Conservation (phyloP, 2,329 filamentous ascomycete species). For the Sporothrix globosa region DNA sequence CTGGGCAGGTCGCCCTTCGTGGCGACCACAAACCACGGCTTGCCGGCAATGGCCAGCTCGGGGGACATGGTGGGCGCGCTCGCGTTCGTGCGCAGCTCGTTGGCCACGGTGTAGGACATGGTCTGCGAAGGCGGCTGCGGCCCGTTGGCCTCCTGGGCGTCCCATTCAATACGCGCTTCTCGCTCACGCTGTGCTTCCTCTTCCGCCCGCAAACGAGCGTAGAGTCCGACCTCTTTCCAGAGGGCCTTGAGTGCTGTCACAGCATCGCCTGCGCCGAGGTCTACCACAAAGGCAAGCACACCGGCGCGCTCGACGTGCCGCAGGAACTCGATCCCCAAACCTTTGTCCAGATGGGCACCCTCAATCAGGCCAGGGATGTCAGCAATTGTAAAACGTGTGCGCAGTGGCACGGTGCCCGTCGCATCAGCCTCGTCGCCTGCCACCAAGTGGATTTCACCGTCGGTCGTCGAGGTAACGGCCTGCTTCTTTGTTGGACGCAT, state of each 20-base stretch:
- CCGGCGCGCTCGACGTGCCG: conserved; percentile 92
- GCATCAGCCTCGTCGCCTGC: conserved; percentile 47
- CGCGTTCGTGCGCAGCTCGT: not conserved
- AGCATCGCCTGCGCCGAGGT: conserved; percentile 78
- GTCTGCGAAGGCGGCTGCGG: not conserved
- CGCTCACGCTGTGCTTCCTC: conserved; percentile 68
- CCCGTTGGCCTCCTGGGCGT: conserved; percentile 40
- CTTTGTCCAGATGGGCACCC: conserved; percentile 88
- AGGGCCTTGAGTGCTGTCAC: conserved; percentile 76
- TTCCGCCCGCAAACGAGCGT: conserved; percentile 77
- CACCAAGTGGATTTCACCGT: conserved; percentile 41
- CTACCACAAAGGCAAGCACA: conserved; percentile 90
- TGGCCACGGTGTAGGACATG: conserved; percentile 39
- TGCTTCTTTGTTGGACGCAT: conserved; percentile 34
- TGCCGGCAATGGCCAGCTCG: conserved; percentile 78
- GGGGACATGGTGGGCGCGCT: conserved; percentile 39
- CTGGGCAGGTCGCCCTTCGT: conserved; percentile 85
- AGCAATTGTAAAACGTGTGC: conserved; percentile 87
- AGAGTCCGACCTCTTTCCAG: conserved; percentile 89
- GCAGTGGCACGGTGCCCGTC: conserved; percentile 55
- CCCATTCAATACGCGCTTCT: conserved; percentile 60
- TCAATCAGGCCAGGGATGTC: conserved; percentile 95
- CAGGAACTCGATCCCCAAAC: conserved; percentile 87
- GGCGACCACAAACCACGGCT: conserved; percentile 95
- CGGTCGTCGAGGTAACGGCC: conserved; percentile 44